These are phyloP conservation scores for Gamarada debralockiae DNA, from an alignment of 495 filamentous ascomycete genomes.

Conservation along the genomic window DNA sequence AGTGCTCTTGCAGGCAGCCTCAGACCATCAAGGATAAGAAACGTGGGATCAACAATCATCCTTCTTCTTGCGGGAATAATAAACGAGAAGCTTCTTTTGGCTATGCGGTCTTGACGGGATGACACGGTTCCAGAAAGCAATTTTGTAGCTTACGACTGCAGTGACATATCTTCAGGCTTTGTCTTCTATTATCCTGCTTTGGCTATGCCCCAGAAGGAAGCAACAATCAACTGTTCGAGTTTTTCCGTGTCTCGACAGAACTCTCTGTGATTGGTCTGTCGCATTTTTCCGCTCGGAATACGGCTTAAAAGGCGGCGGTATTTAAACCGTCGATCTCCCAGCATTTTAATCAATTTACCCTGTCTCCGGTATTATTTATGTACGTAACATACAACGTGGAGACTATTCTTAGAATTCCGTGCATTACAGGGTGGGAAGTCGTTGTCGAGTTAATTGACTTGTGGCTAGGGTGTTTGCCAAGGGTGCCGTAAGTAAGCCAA, in stretches of 20 bases:
- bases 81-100: constrained; percentile 6
- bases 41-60: constrained; percentile 12
- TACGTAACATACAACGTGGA: constrained; percentile 7
- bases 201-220: too few species aligned
- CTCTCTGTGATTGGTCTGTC: too few species aligned
- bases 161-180: not conserved
- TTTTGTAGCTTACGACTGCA: not conserved
- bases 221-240: too few species aligned
- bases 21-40: not conserved
- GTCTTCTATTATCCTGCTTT: not conserved
- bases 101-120: not conserved
- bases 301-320: not conserved
- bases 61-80: constrained; percentile 17
- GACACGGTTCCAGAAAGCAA: not conserved
- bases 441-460: not conserved
- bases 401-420: constrained; percentile 10
- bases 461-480: too few species aligned
- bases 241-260: too few species aligned
- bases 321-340: constrained; percentile 2
- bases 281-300: too few species aligned
- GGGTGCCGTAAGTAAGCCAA: not conserved
- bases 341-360: constrained; percentile 10
- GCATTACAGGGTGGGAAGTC: not conserved
- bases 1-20: not conserved
- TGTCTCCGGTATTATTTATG: constrained; percentile 9